phyloP scores from a whole-genome alignment of 2,329 filamentous ascomycete species.

The Phialophora macrospora region DNA sequence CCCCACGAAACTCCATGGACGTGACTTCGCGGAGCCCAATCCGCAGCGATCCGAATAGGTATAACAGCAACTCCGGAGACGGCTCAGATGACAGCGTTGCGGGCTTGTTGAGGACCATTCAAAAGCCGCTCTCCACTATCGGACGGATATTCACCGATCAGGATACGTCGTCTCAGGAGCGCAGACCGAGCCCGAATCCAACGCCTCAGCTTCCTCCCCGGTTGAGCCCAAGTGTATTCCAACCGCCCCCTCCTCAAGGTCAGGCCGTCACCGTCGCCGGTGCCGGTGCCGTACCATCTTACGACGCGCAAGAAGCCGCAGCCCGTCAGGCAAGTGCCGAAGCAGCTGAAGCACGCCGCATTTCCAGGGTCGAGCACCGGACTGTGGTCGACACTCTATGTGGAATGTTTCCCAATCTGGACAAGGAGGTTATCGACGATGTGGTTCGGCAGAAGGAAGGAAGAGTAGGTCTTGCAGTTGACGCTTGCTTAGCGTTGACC shows the following conservation, averaged over 20 bases:
- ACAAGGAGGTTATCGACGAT: constrained; percentile 93
- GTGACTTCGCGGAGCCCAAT: constrained; percentile 57
- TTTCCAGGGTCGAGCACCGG: constrained; percentile 82
- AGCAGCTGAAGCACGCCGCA: constrained; percentile 79
- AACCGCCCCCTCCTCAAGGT: constrained; percentile 51
- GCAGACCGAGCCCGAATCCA: constrained; percentile 35
- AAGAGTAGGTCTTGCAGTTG: constrained; percentile 82
- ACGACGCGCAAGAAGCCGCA: constrained; percentile 80
- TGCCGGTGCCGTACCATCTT: constrained; percentile 35
- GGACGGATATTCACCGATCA: constrained; percentile 91
- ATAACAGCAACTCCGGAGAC: constrained; percentile 53
- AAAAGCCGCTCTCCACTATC: constrained; percentile 86
- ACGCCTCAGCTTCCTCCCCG: constrained; percentile 47
- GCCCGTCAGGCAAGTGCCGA: constrained; percentile 90
- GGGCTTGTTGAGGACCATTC: constrained; percentile 85
- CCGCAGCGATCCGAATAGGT: constrained; percentile 41
- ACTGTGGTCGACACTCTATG: constrained; percentile 92
- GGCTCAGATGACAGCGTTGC: constrained; percentile 79
- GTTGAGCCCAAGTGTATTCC: constrained; percentile 55
- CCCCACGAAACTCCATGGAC: constrained; percentile 64
- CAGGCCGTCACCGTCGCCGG: constrained; percentile 37
- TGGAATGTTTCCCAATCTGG: constrained; percentile 95
- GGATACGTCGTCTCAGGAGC: constrained; percentile 42
- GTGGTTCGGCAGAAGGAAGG: constrained; percentile 96
- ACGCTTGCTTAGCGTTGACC: constrained; percentile 77